Evolutionary conservation across 495 filamentous ascomycete genomes (phyloP).

Genomic region (Evernia prunastri): DNA sequence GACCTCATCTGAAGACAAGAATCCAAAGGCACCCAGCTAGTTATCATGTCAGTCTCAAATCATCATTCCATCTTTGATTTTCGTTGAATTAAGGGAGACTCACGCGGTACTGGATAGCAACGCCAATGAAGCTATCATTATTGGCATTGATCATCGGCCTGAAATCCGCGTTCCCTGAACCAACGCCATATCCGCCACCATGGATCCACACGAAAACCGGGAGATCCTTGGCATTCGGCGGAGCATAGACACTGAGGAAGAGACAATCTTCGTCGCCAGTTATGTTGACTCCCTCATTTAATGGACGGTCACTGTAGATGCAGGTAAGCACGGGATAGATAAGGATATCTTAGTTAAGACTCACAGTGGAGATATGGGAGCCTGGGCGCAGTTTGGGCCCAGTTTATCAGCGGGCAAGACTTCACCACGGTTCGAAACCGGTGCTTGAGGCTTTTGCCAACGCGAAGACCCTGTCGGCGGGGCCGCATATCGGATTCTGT

Average conservation of each 20-base stretch:
- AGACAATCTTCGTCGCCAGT: slow-evolving; percentile 60
- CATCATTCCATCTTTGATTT: slow-evolving; percentile 32
- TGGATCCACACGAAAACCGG: slow-evolving; percentile 57
- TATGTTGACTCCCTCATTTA: too few relatives aligned
- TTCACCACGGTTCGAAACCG: slow-evolving; percentile 45
- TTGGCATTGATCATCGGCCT: slow-evolving; percentile 22
- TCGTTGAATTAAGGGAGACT: slow-evolving; percentile 28
- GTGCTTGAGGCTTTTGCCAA: slow-evolving; percentile 51
- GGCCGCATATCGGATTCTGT: slow-evolving; percentile 55
- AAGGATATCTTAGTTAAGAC: too few relatives aligned
- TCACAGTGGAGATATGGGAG: slow-evolving; percentile 26
- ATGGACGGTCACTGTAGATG: too few relatives aligned
- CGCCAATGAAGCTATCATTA: slow-evolving; percentile 21
- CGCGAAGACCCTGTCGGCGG: slow-evolving; percentile 49
- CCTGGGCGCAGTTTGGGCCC: slow-evolving; percentile 20
- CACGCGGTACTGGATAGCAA: slow-evolving; percentile 50
- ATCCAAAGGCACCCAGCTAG: slow-evolving; percentile 52
- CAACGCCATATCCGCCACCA: slow-evolving; percentile 48
- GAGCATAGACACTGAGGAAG: slow-evolving; percentile 52
- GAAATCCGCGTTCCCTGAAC: slow-evolving; percentile 21
- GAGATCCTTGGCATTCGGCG: slow-evolving; percentile 31
- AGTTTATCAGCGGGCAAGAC: slow-evolving; percentile 13
- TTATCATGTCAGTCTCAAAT: too few relatives aligned
- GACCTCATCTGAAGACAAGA: slow-evolving; percentile 49
- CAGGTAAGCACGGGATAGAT: too few relatives aligned